Evolutionary conservation across 2,329 filamentous ascomycete species (phyloP).

Genomic region (Trichoderma gracile): DNA sequence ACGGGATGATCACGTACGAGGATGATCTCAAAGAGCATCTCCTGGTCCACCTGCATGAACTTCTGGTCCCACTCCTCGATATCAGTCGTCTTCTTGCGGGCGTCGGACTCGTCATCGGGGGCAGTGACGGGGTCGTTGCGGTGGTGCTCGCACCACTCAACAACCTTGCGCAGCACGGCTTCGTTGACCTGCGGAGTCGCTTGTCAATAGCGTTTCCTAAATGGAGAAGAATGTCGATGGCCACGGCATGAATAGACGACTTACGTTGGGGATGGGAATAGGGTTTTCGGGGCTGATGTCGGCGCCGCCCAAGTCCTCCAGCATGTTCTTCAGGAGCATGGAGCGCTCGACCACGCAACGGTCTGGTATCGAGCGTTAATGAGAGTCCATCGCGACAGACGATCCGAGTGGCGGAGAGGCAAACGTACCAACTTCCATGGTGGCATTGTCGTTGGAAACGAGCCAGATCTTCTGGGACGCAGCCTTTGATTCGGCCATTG

Average conservation of each 20-base stretch:
- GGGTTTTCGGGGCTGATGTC: constrained; percentile 57
- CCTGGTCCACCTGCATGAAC: constrained; percentile 99
- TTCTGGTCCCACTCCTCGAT: constrained; percentile 99
- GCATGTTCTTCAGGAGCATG: constrained; percentile 96
- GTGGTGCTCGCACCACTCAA: constrained; percentile 98
- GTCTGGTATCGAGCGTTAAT: constrained; percentile 52
- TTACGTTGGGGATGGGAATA: constrained; percentile 85
- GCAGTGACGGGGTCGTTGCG: constrained; percentile 80
- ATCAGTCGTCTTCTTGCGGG: constrained; percentile 96
- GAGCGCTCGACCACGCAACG: constrained; percentile 86
- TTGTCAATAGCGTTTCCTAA: constrained; percentile 25
- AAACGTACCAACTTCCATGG: constrained; percentile 50
- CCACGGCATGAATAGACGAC: constrained; percentile 1
- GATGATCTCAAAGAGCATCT: constrained; percentile 99
- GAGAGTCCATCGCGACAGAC: background rate
- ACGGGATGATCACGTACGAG: constrained; percentile 61
- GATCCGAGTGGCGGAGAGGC: background rate
- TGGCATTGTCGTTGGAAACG: constrained; percentile 52
- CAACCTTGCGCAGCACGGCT: constrained; percentile 88
- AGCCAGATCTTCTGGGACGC: constrained; percentile 48
- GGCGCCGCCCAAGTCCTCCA: constrained; percentile 82
- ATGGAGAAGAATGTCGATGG: background rate
- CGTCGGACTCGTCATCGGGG: constrained; percentile 87
- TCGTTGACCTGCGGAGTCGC: constrained; percentile 70
- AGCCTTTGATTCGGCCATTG: constrained; percentile 41